Evolutionary conservation across 2,329 filamentous ascomycete genomes (phyloP).

Genomic region (Apiospora kogelbergensis): DNA sequence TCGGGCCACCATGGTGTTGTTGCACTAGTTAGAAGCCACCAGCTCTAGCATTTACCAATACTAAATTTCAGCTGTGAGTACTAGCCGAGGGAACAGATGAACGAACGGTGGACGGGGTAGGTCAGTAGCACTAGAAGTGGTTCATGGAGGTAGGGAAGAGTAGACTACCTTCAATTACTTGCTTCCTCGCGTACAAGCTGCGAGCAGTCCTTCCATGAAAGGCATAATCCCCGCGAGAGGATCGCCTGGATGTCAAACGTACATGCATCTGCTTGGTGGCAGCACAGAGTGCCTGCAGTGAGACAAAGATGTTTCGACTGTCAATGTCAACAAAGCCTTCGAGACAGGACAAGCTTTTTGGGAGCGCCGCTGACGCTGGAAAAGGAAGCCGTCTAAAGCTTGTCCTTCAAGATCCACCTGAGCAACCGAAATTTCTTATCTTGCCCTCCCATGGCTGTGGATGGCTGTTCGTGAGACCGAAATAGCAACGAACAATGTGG

Average conservation of each 20-base stretch:
- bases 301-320: not conserved
- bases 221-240: not conserved
- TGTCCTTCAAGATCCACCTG: not conserved
- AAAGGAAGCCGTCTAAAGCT: not conserved
- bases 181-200: not conserved
- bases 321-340: not conserved
- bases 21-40: not conserved
- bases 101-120: too few species aligned
- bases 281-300: not conserved
- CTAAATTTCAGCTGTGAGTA: too few species aligned
- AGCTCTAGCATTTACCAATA: too few species aligned
- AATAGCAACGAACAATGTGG: too few species aligned
- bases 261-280: not conserved
- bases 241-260: not conserved
- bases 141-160: too few species aligned
- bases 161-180: too few species aligned
- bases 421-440: not conserved
- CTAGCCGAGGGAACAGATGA: too few species aligned
- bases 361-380: not conserved
- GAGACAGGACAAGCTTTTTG: not conserved
- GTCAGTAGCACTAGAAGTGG: too few species aligned
- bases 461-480: not conserved
- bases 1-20: not conserved
- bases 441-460: too few species aligned
- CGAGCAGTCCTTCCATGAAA: not conserved